Evolutionary conservation across 2,329 filamentous ascomycete genomes (phyloP), one percentile per base, ranked within the genome.

Genomic region (Talaromyces islandicus): DNA sequence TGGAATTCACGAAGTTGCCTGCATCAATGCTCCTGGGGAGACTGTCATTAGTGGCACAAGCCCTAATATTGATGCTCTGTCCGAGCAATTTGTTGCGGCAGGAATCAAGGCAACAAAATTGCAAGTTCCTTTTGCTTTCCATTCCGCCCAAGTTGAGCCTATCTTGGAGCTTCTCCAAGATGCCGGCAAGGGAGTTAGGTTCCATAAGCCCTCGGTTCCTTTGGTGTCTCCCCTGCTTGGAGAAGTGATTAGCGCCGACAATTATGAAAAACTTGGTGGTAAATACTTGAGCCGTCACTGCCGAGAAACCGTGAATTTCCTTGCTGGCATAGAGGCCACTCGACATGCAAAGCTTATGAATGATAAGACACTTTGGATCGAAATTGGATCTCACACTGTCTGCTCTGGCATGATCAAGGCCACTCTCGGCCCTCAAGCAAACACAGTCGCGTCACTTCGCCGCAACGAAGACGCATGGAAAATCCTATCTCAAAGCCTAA

Each of bases 371-470:
- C 59, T 75, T 24, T 77, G 71, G 69, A 61, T 80, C 35, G 77
- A 80, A 60, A 71, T 83, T 60, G 81, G 81, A 7, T 78, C 80
- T 1, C 77, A 81, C 60, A 76, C 80, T 0, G 71, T 81, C 19
- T 79, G 76, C 41, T 73, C 74, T 2, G 75, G 73, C 50, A 77
- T 81, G 72, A 70, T 81, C 30, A 76, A 76, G 57, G 69, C 69
- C 4, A 74, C 68, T 29, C 58, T 73, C 35, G 70, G 69, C 7
- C 58, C 60, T 24, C 62, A 62, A 19, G 64, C 67, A 12, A 66
- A 68, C 2, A 69, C 70, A 0, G 60, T 77, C 2, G 66, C 77
- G 9, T 77, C 77, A 14, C 73, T 80, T 54, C 73, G 75, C 21
- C 71, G 72, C 14, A 71, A 75, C 25, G 75, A 78, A 52, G 74